Evolutionary conservation across 116 monocot species (phyloP).

Genomic region (Dioscorea cayenensis): DNA sequence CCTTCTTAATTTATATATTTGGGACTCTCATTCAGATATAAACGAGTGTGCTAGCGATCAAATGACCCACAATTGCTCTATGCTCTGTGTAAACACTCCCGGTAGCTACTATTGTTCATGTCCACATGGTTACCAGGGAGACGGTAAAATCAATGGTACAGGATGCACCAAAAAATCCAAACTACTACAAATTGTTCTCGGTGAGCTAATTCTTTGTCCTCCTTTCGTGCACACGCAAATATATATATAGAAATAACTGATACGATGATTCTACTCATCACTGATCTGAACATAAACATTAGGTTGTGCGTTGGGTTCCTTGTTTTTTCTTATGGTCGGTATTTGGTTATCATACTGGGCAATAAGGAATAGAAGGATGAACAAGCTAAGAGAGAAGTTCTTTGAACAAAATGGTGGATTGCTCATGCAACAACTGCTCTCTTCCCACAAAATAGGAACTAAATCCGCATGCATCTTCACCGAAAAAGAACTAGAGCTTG

Average conservation of each 20-base stretch:
- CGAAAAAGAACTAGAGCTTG: constrained; percentile 19
- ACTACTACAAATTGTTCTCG: constrained; percentile 23
- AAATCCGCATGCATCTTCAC: constrained; percentile 21
- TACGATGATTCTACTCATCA: neutral
- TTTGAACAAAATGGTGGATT: constrained; percentile 58
- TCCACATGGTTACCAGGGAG: constrained; percentile 15
- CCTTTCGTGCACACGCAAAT: neutral
- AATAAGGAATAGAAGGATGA: constrained; percentile 29
- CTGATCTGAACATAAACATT: neutral
- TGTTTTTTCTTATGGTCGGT: constrained; percentile 16
- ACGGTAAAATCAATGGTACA: constrained; percentile 22
- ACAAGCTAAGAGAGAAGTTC: constrained; percentile 26
- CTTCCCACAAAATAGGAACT: neutral
- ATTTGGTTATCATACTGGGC: constrained; percentile 26
- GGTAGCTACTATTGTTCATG: constrained; percentile 35
- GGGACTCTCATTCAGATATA: constrained; percentile 20
- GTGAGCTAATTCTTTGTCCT: constrained; percentile 6
- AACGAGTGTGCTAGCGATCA: constrained; percentile 24
- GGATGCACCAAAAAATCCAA: constrained; percentile 13
- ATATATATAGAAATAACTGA: neutral
- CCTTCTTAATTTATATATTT: no score
- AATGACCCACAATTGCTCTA: constrained; percentile 2
- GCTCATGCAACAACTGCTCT: constrained; percentile 18
- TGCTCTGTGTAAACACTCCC: constrained; percentile 27
- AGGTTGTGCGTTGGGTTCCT: constrained; percentile 32